Evolutionary conservation across 2,329 filamentous ascomycete genomes (phyloP).

Genomic region (Onygenales sp.): DNA sequence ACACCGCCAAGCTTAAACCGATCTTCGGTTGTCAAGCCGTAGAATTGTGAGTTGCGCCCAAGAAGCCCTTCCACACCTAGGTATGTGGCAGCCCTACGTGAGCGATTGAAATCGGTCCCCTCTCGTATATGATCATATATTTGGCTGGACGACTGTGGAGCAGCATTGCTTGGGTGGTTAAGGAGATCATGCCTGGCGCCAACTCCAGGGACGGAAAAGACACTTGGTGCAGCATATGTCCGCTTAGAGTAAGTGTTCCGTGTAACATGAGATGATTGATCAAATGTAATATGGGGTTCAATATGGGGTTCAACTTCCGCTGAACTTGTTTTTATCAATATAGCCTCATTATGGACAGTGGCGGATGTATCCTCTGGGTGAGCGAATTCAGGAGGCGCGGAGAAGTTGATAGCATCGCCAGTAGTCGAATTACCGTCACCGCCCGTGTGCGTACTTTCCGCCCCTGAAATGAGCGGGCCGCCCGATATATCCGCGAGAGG

Average conservation of each 20-base stretch:
- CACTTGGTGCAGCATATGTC: slow-evolving; percentile 15
- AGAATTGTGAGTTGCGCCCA: slow-evolving; percentile 42
- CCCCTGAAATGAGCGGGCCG: background rate
- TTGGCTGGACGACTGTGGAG: background rate
- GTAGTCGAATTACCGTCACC: background rate
- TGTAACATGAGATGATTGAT: slow-evolving; percentile 23
- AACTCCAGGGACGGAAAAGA: slow-evolving; percentile 27
- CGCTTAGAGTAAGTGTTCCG: slow-evolving; percentile 12
- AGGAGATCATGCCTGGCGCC: slow-evolving; percentile 25
- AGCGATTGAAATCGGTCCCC: background rate
- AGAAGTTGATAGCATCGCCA: background rate
- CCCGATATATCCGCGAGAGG: background rate
- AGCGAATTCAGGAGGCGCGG: background rate
- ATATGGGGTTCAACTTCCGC: background rate
- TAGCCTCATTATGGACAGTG: background rate
- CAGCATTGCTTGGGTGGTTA: slow-evolving; percentile 23
- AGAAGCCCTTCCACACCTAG: slow-evolving; percentile 22
- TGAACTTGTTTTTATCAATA: background rate
- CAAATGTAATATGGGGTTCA: background rate
- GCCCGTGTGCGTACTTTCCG: background rate
- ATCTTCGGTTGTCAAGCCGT: slow-evolving; percentile 36
- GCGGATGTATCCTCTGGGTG: background rate
- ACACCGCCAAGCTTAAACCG: slow-evolving; percentile 34
- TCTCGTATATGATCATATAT: background rate
- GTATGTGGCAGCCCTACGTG: background rate